phyloP scores from a whole-genome alignment of 83 land plant species.

The Diphasiastrum complanatum region DNA sequence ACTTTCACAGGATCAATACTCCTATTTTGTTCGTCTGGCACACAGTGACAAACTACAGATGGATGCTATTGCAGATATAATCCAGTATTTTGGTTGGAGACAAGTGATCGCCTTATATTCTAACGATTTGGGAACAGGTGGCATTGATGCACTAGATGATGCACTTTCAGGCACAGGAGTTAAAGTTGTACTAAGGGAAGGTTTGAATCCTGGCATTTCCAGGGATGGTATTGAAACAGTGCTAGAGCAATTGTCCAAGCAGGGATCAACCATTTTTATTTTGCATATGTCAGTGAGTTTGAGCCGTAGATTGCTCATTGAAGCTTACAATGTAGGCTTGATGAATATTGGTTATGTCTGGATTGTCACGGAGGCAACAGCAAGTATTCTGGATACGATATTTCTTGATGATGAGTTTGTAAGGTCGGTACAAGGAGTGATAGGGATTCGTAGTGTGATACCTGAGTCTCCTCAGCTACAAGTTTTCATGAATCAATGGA shows the following conservation, averaged over 20 bases:
- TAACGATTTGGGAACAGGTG: slow-evolving; percentile 78
- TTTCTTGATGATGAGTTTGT: slow-evolving; percentile 25
- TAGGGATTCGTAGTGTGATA: slow-evolving; percentile 51
- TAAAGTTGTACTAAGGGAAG: slow-evolving; percentile 54
- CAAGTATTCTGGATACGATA: slow-evolving; percentile 16
- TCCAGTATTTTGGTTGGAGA: slow-evolving; percentile 58
- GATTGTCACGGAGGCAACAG: slow-evolving; percentile 56
- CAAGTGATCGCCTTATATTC: slow-evolving; percentile 48
- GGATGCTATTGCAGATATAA: slow-evolving; percentile 54
- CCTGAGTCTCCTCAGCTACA: slow-evolving; percentile 44
- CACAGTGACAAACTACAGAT: slow-evolving; percentile 62
- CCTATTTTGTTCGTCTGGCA: slow-evolving; percentile 50
- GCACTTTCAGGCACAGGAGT: slow-evolving; percentile 49
- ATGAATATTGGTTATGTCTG: slow-evolving; percentile 56
- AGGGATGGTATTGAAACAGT: slow-evolving; percentile 30
- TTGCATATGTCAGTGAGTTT: slow-evolving; percentile 39
- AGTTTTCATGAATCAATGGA: slow-evolving; percentile 43
- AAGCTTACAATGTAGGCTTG: slow-evolving; percentile 55
- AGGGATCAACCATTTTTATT: slow-evolving; percentile 55
- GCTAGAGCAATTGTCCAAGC: slow-evolving; percentile 35
- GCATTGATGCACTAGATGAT: slow-evolving; percentile 60
- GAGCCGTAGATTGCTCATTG: slow-evolving; percentile 36
- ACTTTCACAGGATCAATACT: slow-evolving; percentile 51
- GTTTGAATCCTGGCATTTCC: slow-evolving; percentile 36
- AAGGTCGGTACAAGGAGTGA: slow-evolving; percentile 48